Conservation (phyloP, 2,329 filamentous ascomycete genomes). For the Colletotrichum sp. region DNA sequence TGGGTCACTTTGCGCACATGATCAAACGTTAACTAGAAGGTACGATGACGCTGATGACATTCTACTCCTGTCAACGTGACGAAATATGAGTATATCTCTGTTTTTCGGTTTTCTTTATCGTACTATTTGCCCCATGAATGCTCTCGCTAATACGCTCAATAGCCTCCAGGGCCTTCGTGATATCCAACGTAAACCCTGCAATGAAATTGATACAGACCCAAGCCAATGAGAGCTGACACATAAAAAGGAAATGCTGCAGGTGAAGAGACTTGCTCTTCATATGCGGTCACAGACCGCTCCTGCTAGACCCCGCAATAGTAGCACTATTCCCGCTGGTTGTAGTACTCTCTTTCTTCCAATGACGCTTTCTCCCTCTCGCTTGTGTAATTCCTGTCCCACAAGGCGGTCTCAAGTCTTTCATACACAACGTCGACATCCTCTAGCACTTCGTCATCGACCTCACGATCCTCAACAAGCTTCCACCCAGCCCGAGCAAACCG, state of each 20-base stretch:
- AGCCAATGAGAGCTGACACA: not conserved
- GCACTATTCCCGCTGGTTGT: not conserved
- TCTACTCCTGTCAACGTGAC: too few species aligned
- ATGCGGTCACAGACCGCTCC: not conserved
- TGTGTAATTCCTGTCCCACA: not conserved
- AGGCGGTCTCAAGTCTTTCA: not conserved
- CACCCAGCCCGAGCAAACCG: slow-evolving; percentile 44
- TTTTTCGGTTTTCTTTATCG: not conserved
- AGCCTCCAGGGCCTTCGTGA: not conserved
- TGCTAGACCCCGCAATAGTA: not conserved
- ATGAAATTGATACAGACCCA: not conserved
- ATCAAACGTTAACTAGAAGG: not conserved
- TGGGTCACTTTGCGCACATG: not conserved
- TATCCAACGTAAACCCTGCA: not conserved
- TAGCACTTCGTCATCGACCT: slow-evolving; percentile 28
- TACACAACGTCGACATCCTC: slow-evolving; percentile 23
- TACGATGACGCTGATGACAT: not conserved
- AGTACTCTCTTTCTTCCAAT: not conserved
- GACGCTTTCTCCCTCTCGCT: not conserved
- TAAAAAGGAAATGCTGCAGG: not conserved
- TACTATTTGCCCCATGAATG: not conserved
- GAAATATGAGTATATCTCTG: too few species aligned
- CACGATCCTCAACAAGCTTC: slow-evolving; percentile 30
- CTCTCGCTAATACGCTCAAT: not conserved
- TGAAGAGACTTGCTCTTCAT: not conserved